Conservation (phyloP, 768 basidiomycete species). For the Termitomyces sp. region DNA sequence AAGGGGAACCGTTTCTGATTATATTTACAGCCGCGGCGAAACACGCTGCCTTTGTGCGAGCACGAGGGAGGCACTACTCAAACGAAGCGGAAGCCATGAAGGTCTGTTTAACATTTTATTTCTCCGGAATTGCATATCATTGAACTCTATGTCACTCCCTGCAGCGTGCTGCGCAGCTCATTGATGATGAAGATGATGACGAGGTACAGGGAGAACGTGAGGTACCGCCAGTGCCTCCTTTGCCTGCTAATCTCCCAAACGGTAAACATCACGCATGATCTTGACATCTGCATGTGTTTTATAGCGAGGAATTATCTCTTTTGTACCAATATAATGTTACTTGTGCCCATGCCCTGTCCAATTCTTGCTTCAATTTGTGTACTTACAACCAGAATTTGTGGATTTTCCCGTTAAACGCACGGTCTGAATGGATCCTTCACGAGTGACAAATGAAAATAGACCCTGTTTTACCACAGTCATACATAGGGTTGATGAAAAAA, state of each 20-base stretch:
- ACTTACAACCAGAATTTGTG: background rate
- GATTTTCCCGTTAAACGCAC: background rate
- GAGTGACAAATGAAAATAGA: background rate
- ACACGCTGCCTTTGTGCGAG: slow-evolving; percentile 76
- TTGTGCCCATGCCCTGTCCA: background rate
- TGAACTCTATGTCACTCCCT: background rate
- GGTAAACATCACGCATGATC: slow-evolving; percentile 12
- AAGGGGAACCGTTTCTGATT: background rate
- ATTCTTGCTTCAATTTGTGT: background rate
- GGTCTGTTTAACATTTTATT: slow-evolving; percentile 30
- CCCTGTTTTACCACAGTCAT: background rate
- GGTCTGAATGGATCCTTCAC: background rate
- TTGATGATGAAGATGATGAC: slow-evolving; percentile 58
- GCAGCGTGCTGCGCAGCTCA: slow-evolving; percentile 60
- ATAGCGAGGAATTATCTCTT: background rate
- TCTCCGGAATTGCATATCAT: background rate
- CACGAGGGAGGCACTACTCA: slow-evolving; percentile 81
- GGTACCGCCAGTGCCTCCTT: slow-evolving; percentile 9
- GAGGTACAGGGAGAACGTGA: background rate
- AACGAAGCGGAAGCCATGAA: slow-evolving; percentile 94
- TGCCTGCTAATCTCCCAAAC: slow-evolving; percentile 23
- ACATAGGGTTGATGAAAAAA: background rate
- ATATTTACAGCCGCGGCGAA: slow-evolving; percentile 63
- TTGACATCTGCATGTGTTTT: background rate
- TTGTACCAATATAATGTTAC: slow-evolving; percentile 5